Conservation (phyloP, 116 monocot species). For the Papilionanthe hybrid region DNA sequence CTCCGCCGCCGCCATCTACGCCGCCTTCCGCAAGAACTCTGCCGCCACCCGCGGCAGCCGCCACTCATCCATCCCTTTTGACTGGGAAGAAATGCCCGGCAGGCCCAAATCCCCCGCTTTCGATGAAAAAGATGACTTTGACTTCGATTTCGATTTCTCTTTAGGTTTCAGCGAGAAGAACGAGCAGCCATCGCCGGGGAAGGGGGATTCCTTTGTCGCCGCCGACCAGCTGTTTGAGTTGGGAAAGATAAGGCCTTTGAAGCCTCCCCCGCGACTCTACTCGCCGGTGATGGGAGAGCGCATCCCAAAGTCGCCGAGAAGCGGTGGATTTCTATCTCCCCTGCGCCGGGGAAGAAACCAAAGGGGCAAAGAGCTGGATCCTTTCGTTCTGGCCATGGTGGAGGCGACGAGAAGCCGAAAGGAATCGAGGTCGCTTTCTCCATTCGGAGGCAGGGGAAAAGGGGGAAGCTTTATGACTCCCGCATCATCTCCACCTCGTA, state of each 20-base stretch:
- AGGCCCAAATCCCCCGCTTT: not conserved
- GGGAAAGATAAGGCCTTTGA: slow-evolving; percentile 47
- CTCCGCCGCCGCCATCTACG: slow-evolving; percentile 19
- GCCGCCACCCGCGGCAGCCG: slow-evolving; percentile 1
- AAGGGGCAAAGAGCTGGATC: not conserved
- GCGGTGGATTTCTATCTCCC: not conserved
- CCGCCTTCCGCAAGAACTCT: not conserved
- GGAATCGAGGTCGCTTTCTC: slow-evolving; percentile 38
- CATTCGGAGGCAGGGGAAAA: slow-evolving; percentile 13
- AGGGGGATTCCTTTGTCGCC: not conserved
- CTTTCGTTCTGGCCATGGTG: slow-evolving; percentile 1
- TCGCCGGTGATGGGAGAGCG: slow-evolving; percentile 2
- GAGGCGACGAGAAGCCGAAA: slow-evolving; percentile 17
- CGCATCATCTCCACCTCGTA: not conserved
- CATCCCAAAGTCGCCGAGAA: slow-evolving; percentile 3
- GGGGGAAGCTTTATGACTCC: not conserved
- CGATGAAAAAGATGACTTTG: not conserved
- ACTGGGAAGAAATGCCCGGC: slow-evolving; percentile 18
- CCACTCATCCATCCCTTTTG: slow-evolving; percentile 12
- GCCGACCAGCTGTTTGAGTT: slow-evolving; percentile 62
- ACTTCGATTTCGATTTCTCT: slow-evolving; percentile 22
- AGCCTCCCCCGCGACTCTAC: slow-evolving; percentile 18
- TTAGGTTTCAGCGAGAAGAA: slow-evolving; percentile 21
- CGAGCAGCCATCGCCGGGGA: not conserved
- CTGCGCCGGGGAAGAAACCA: not conserved